These are phyloP conservation scores for Aspergillus fijiensis DNA, from an alignment of 2,329 filamentous ascomycete genomes.

Conservation along the genomic window DNA sequence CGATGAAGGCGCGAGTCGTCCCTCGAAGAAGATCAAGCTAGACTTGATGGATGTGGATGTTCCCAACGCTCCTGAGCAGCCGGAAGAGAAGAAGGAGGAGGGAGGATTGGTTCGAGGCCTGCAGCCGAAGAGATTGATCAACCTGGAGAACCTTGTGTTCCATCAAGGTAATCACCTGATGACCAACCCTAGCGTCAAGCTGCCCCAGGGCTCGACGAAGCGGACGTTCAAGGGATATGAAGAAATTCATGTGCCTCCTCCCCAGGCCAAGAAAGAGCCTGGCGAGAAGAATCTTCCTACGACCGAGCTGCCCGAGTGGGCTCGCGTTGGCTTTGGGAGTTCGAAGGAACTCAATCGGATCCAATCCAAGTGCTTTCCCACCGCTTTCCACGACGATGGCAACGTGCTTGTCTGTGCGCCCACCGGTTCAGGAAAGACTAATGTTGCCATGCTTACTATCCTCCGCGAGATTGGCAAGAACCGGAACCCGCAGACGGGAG, in stretches of 20 bases:
- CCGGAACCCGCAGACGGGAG: constrained; percentile 81
- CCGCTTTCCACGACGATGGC: constrained; percentile 88
- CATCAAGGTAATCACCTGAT: constrained; percentile 98
- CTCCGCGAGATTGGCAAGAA: constrained; percentile 96
- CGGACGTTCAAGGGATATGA: constrained; percentile 97
- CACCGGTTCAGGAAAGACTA: constrained; percentile 96
- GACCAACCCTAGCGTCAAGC: constrained; percentile 95
- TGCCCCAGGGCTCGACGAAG: constrained; percentile 93
- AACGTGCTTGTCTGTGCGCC: constrained; percentile 98
- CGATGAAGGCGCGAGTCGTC: constrained; percentile 57
- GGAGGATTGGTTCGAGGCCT: constrained; percentile 76
- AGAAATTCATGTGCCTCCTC: constrained; percentile 93
- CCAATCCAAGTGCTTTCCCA: constrained; percentile 87
- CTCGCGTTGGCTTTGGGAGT: constrained; percentile 77
- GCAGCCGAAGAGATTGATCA: constrained; percentile 82
- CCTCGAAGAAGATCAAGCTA: constrained; percentile 79
- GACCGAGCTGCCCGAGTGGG: constrained; percentile 88
- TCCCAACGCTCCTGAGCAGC: constrained; percentile 56
- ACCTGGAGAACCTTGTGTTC: constrained; percentile 93
- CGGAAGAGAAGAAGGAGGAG: constrained; percentile 58
- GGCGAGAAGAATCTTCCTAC: constrained; percentile 80
- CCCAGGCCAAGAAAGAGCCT: constrained; percentile 80
- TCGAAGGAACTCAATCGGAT: constrained; percentile 90
- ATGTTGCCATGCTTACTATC: constrained; percentile 96
- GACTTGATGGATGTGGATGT: constrained; percentile 85